phyloP scores from a whole-genome alignment of 345 rosid species.

The Boechera stricta region DNA sequence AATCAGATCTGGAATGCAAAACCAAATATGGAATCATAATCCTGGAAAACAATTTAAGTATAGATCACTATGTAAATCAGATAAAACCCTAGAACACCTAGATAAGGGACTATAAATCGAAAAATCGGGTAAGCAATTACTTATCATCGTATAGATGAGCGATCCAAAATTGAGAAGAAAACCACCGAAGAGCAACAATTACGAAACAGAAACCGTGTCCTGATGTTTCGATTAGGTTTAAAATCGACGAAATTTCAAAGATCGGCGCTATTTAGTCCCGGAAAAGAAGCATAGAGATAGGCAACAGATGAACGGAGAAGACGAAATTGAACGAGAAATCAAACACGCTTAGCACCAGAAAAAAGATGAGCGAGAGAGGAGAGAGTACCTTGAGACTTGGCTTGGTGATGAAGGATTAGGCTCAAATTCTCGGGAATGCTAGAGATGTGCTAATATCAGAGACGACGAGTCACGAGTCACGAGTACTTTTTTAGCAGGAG shows the following conservation, averaged over 20 bases:
- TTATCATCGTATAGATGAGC: background rate
- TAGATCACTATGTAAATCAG: slow-evolving; percentile 18
- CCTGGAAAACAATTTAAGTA: slow-evolving; percentile 11
- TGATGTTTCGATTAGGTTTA: background rate
- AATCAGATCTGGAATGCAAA: slow-evolving; percentile 41
- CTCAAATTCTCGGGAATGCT: slow-evolving; percentile 14
- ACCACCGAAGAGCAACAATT: background rate
- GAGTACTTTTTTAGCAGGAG: background rate
- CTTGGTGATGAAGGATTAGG: slow-evolving; percentile 26
- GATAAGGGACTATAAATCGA: slow-evolving; percentile 7
- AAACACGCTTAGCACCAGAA: slow-evolving; percentile 1
- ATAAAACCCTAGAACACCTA: slow-evolving; percentile 17
- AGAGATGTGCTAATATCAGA: slow-evolving; percentile 11
- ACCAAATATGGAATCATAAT: background rate
- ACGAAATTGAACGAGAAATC: slow-evolving; percentile 19
- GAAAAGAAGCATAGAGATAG: background rate
- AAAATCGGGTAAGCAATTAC: slow-evolving; percentile 15
- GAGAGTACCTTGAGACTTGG: slow-evolving; percentile 36
- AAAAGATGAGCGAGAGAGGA: background rate
- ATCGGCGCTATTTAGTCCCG: slow-evolving; percentile 30
- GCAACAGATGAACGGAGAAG: slow-evolving; percentile 16
- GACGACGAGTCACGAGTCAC: background rate
- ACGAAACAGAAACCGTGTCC: slow-evolving; percentile 5
- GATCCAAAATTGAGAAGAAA: background rate
- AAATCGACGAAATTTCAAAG: slow-evolving; percentile 2